Conservation (phyloP, 1,139 yeast genomes). For the Martiniozyma asiatica region DNA sequence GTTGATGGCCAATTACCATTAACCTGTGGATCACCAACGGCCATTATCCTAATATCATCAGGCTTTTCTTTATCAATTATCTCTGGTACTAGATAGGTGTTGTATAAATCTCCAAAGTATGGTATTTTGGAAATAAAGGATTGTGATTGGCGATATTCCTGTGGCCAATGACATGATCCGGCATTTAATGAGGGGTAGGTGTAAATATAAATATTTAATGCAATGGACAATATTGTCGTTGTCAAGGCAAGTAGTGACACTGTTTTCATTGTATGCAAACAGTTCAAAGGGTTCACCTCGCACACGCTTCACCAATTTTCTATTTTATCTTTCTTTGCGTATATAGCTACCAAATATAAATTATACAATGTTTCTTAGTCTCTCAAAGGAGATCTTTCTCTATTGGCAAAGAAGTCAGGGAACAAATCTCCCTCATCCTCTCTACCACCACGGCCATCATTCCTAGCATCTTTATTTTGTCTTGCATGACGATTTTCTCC, state of each 20-base stretch:
- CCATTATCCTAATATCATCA: slow-evolving; percentile 49
- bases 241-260: slow-evolving; percentile 10
- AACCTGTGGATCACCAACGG: slow-evolving; percentile 95
- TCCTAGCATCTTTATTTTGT: not conserved
- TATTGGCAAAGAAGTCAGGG: slow-evolving; percentile 14
- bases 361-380: too few species aligned
- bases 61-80: slow-evolving; percentile 3
- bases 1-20: slow-evolving; percentile 72
- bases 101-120: slow-evolving; percentile 26
- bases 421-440: slow-evolving; percentile 22
- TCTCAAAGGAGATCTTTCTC: too few species aligned
- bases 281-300: too few species aligned
- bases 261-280: slow-evolving; percentile 2
- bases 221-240: slow-evolving; percentile 25
- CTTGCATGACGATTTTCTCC: not conserved
- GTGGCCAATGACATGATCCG: slow-evolving; percentile 46
- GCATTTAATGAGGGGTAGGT: slow-evolving; percentile 58
- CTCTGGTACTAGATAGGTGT: slow-evolving; percentile 18
- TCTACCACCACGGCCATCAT: slow-evolving; percentile 4
- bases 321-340: too few species aligned
- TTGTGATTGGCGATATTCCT: slow-evolving; percentile 13
- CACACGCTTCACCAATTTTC: too few species aligned
- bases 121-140: slow-evolving; percentile 18
- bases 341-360: too few species aligned
- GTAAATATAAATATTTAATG: slow-evolving; percentile 49